Evolutionary conservation across 306 rosid species (phyloP), one percentile per base, ranked within the genome.

Genomic region (Casuarina cunninghamiana): DNA sequence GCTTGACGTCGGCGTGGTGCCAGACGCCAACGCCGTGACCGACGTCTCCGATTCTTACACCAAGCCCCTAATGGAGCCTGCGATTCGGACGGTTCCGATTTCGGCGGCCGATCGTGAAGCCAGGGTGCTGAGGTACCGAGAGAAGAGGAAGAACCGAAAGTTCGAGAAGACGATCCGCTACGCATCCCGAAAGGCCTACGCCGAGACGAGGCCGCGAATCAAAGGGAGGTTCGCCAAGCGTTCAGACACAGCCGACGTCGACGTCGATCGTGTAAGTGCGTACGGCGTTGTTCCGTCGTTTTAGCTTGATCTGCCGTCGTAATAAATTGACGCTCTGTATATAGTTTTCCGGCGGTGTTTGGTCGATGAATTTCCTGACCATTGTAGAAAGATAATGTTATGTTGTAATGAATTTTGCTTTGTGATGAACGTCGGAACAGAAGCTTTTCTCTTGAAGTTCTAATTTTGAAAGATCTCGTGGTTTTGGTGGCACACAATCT

Each of bases 161-260:
- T 95, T 95, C 87, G 93, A 93, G 93, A 95, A 95, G 91, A 95
- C 97, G 10, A 93, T 95, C 50, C 97, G 99, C 1, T 95, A 95
- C 51, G 97, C 99, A 2, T 95, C 99, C 0, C 77, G 99, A 43
- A 95, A 95, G 72, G 99, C 99, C 0, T 95, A 95, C 61, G 99
- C 99, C 0, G 99, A 95, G 78, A 88, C 97, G 5, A 86, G 99
- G 78, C 99, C 99, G 0, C 85, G 99, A 80, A 89, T 95, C 88
- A 95, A 95, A 84, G 99, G 99, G 0, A 84, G 99, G 86, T 95
- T 95, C 76, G 99, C 96, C 0, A 95, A 93, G 74, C 91, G 99
- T 42, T 53, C 93, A 4, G 90, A 86, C n/a, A 80, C 49, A 2
- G 88, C 44, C 3, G 88, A 81, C 17, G 75, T 84, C 16, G 97